Percentiles rank a stretch among this genome's conserved stretches.
Evolutionary conservation across 176 grass and related monocot genomes (phyloP).

Genomic region (Musa troglodytarum): DNA sequence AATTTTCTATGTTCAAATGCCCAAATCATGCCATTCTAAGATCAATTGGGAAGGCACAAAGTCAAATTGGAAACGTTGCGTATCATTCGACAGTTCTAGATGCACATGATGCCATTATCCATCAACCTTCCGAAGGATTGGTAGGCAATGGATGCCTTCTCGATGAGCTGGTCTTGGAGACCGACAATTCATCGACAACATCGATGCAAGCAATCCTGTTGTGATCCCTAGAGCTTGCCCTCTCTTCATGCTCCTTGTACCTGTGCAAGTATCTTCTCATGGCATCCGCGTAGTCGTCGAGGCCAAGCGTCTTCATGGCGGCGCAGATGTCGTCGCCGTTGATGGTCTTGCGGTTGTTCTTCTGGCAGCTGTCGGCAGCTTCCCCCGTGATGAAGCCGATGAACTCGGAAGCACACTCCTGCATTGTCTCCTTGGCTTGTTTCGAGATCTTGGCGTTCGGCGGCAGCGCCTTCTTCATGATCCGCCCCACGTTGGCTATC

Average conservation of each 20-base stretch:
- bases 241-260: conserved; percentile 61
- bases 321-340: conserved; percentile 87
- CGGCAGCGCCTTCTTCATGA: conserved; percentile 83
- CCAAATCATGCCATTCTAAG: too few species aligned
- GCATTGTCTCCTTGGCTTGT: conserved; percentile 88
- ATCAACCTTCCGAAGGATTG: background rate
- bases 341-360: conserved; percentile 85
- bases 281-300: conserved; percentile 72
- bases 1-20: too few species aligned
- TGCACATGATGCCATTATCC: background rate
- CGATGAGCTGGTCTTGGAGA: background rate
- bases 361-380: conserved; percentile 78
- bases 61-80: too few species aligned
- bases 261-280: conserved; percentile 69
- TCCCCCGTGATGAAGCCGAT: conserved; percentile 85
- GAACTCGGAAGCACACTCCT: conserved; percentile 87
- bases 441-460: conserved; percentile 88
- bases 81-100: too few species aligned
- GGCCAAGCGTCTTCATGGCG: conserved; percentile 62
- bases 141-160: background rate
- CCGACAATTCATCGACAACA: background rate
- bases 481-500: conserved; percentile 72
- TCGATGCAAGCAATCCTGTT: background rate
- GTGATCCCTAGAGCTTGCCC: background rate
- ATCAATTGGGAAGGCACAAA: too few species aligned